Evolutionary conservation across 805 yeast genomes (phyloP).

Genomic region (Gaillardinia entomophila): DNA sequence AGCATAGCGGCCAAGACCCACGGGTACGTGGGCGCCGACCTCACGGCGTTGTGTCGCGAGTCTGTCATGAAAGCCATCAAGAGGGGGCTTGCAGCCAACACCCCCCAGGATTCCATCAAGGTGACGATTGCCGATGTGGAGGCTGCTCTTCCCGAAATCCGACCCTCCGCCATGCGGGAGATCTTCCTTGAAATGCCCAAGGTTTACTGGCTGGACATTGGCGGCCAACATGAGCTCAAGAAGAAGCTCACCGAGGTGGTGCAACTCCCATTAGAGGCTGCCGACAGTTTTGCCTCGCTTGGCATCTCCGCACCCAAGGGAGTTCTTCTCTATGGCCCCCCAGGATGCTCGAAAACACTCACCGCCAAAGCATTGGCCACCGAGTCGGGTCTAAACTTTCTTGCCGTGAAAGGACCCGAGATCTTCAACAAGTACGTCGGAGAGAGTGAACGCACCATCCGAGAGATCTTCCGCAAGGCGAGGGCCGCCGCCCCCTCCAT

Average conservation of each 20-base stretch:
- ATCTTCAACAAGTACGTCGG: conserved; percentile 93
- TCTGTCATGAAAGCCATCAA: conserved; percentile 80
- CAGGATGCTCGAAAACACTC: conserved; percentile 94
- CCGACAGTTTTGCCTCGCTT: conserved; percentile 65
- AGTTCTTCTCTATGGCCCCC: conserved; percentile 90
- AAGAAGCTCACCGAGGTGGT: conserved; percentile 82
- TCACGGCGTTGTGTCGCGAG: conserved; percentile 82
- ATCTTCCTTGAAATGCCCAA: conserved; percentile 91
- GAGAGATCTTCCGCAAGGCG: conserved; percentile 90
- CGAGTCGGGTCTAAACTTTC: conserved; percentile 87
- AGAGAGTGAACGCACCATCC: conserved; percentile 87
- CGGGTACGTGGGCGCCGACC: conserved; percentile 97
- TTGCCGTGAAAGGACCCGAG: conserved; percentile 97
- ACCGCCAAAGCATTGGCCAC: conserved; percentile 95
- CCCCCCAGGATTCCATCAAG: conserved; percentile 31
- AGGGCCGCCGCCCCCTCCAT: conserved; percentile 93
- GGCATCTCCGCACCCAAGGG: conserved; percentile 94
- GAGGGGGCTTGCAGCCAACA: conserved; percentile 39
- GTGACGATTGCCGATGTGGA: conserved; percentile 58
- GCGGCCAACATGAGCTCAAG: conserved; percentile 86
- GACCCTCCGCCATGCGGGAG: conserved; percentile 97
- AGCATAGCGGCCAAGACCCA: conserved; percentile 73
- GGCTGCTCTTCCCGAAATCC: conserved; percentile 65
- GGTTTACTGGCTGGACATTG: conserved; percentile 90
- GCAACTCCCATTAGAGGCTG: conserved; percentile 81